A percentile compares a stretch with the other conserved stretches of the same genome.
phyloP scores from a whole-genome alignment of 2,329 filamentous ascomycete genomes.

The Ampelomyces quisqualis region DNA sequence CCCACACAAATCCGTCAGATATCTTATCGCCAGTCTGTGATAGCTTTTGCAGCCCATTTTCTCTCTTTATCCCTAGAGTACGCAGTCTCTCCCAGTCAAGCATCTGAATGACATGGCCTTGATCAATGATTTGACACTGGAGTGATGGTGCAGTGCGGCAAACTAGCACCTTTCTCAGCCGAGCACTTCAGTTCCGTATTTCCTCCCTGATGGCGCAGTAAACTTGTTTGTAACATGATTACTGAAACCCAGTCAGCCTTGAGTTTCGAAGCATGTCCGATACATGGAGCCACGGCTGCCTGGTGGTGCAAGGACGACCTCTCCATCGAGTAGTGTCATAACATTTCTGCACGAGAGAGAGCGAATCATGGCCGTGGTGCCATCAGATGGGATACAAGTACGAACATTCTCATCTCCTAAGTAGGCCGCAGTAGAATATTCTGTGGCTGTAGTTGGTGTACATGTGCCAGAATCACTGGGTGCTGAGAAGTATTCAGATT shows the following conservation, averaged over 20 bases:
- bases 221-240: constrained; percentile 5
- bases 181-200: constrained; percentile 10
- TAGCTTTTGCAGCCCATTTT: constrained; percentile 6
- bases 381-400: constrained; percentile 5
- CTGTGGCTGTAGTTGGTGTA: too few species aligned
- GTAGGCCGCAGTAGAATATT: too few species aligned
- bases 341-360: constrained; percentile 6
- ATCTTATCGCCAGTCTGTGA: constrained; percentile 9
- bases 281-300: constrained; percentile 7
- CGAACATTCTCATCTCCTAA: too few species aligned
- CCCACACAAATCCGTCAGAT: constrained; percentile 12
- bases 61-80: constrained; percentile 7
- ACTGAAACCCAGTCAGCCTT: constrained; percentile 14
- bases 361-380: constrained; percentile 10
- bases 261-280: constrained; percentile 9
- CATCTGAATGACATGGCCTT: constrained; percentile 16
- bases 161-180: constrained; percentile 1
- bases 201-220: constrained; percentile 6
- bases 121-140: constrained; percentile 10
- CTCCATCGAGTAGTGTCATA: constrained; percentile 10
- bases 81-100: constrained; percentile 13
- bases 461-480: too few species aligned
- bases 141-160: constrained; percentile 10
- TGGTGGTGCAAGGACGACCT: constrained; percentile 6
- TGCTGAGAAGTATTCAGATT: too few species aligned